Percentiles rank a stretch among this genome's conserved stretches.
These are phyloP conservation scores for Fusarium verrucosum DNA, from an alignment of 2,329 filamentous ascomycete genomes.

Conservation along the genomic window DNA sequence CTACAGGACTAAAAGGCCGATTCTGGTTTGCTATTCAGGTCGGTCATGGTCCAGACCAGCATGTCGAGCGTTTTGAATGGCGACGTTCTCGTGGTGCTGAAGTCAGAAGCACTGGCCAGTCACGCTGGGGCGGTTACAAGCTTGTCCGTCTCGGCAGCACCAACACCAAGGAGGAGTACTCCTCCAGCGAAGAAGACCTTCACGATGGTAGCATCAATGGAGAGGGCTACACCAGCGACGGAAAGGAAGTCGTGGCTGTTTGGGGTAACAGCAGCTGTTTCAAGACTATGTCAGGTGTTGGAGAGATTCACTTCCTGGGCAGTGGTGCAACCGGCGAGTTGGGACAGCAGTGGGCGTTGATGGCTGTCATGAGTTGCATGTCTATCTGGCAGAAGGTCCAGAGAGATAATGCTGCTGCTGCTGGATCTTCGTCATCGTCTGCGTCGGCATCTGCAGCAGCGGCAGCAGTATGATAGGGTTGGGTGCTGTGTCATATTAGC, in stretches of 20 bases:
- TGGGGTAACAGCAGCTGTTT: conserved; percentile 30
- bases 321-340: conserved; percentile 43
- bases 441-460: background rate
- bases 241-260: conserved; percentile 40
- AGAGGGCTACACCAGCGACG: conserved; percentile 36
- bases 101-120: conserved; percentile 33
- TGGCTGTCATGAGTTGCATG: conserved; percentile 43
- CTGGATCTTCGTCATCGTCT: conserved; percentile 2
- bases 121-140: conserved; percentile 36
- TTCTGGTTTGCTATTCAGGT: conserved; percentile 39
- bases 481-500: background rate
- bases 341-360: conserved; percentile 38
- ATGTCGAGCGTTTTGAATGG: conserved; percentile 39
- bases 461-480: background rate
- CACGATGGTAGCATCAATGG: conserved; percentile 3
- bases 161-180: conserved; percentile 7
- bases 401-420: conserved; percentile 17
- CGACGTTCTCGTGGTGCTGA: conserved; percentile 35
- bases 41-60: conserved; percentile 17
- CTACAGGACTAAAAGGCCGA: conserved; percentile 3
- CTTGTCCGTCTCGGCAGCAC: conserved; percentile 36
- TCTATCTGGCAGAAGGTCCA: conserved; percentile 34
- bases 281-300: conserved; percentile 30
- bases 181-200: conserved; percentile 9
- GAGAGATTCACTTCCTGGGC: conserved; percentile 41